phyloP scores from a whole-genome alignment of 768 basidiomycete genomes.

The Epithele typhae region DNA sequence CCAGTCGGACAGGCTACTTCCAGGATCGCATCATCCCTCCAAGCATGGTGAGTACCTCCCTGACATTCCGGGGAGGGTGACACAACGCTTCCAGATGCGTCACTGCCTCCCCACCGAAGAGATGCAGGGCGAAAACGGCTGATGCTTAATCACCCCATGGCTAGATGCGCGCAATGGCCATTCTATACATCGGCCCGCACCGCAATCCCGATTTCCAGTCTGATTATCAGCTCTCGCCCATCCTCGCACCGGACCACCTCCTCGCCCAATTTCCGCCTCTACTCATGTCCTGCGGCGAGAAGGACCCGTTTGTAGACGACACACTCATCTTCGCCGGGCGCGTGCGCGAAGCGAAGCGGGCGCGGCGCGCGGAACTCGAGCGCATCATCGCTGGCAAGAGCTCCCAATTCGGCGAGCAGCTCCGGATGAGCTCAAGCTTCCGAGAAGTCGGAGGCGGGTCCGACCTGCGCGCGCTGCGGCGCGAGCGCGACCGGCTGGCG shows the following conservation, averaged over 20 bases:
- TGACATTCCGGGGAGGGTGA: neutral
- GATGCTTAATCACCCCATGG: constrained; percentile 6
- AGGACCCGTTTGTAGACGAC: constrained; percentile 92
- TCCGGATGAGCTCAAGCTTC: constrained; percentile 48
- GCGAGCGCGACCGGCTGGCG: constrained; percentile 56
- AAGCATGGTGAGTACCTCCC: constrained; percentile 72
- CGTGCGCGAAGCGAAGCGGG: constrained; percentile 90
- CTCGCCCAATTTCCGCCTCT: constrained; percentile 93
- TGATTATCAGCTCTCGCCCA: constrained; percentile 95
- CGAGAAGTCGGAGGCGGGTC: constrained; percentile 16
- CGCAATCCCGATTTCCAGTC: constrained; percentile 91
- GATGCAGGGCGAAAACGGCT: constrained; percentile 6
- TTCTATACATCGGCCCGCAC: constrained; percentile 91
- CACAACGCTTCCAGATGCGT: neutral
- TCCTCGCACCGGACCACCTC: constrained; percentile 77
- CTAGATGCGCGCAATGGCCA: constrained; percentile 99
- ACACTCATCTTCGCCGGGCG: constrained; percentile 95
- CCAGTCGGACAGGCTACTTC: constrained; percentile 89
- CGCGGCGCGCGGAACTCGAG: constrained; percentile 71
- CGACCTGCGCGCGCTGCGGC: constrained; percentile 37
- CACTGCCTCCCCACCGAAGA: neutral
- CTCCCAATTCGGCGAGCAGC: constrained; percentile 54
- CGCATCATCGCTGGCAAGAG: constrained; percentile 51
- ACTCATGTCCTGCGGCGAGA: constrained; percentile 93
- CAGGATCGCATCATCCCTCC: constrained; percentile 93